phyloP scores from a whole-genome alignment of 2,329 filamentous ascomycete species.

The Pseudocercospora crystallina region DNA sequence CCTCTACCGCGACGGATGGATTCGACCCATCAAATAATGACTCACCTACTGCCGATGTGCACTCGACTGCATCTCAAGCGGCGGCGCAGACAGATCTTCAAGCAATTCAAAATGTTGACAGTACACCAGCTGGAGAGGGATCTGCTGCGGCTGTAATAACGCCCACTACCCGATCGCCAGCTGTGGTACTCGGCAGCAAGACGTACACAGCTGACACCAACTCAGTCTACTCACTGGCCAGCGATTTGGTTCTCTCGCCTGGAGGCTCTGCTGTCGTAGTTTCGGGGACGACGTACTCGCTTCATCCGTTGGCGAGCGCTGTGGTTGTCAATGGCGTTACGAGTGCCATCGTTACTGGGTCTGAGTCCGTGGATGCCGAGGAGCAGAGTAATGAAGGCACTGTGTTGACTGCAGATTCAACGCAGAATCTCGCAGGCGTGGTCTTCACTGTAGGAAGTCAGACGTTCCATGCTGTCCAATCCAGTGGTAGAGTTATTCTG shows the following conservation, averaged over 20 bases:
- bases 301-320: background rate
- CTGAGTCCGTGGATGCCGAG: background rate
- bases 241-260: background rate
- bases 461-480: background rate
- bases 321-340: constrained; percentile 6
- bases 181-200: too few species aligned
- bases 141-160: too few species aligned
- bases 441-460: background rate
- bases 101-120: too few species aligned
- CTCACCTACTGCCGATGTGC: too few species aligned
- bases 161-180: too few species aligned
- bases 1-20: too few species aligned
- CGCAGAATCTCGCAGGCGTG: background rate
- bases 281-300: background rate
- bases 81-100: too few species aligned
- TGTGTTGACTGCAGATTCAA: background rate
- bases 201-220: too few species aligned
- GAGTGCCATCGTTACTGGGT: background rate
- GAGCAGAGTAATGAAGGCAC: background rate
- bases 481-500: background rate
- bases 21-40: too few species aligned
- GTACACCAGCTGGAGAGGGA: too few species aligned
- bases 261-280: constrained; percentile 3
- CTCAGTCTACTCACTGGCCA: too few species aligned
- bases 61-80: too few species aligned